Conservation (phyloP, 345 rosid genomes). For the Turritis glabra region DNA sequence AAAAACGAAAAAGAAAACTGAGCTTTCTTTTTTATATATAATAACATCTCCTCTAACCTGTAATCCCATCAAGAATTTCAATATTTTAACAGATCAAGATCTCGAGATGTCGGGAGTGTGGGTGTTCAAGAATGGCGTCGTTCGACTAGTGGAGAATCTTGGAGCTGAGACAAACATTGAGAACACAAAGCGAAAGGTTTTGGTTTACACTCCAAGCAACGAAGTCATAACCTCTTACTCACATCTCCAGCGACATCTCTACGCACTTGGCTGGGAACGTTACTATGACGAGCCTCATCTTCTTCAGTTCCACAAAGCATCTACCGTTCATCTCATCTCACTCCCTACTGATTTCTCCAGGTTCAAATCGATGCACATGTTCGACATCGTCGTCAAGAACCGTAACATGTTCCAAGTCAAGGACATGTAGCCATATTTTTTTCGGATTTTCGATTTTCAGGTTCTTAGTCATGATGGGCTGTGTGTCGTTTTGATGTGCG, state of each 20-base stretch:
- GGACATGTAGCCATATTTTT: conserved; percentile 41
- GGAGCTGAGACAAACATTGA: conserved; percentile 43
- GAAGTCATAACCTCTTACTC: conserved; percentile 68
- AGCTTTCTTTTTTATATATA: conserved; percentile 18
- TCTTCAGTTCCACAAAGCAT: conserved; percentile 72
- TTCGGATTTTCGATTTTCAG: not conserved
- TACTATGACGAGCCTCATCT: conserved; percentile 65
- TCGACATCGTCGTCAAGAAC: conserved; percentile 79
- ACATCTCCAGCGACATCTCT: conserved; percentile 55
- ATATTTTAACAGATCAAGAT: not conserved
- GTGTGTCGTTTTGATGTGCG: too few relatives aligned
- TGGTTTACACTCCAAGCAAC: conserved; percentile 57
- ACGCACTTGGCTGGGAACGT: conserved; percentile 81
- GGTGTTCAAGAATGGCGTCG: conserved; percentile 71
- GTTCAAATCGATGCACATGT: conserved; percentile 81
- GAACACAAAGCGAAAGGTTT: conserved; percentile 50
- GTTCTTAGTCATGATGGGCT: not conserved
- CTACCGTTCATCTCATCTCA: conserved; percentile 66
- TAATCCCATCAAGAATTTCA: not conserved
- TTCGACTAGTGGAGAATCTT: conserved; percentile 65
- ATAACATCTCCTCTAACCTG: not conserved
- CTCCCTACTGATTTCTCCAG: conserved; percentile 71
- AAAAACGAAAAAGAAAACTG: not conserved
- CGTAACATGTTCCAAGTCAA: conserved; percentile 69
- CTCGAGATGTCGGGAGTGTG: conserved; percentile 75